Base-by-base conservation (phyloP, 305 asterid species). In the Solanum hybrid region DNA sequence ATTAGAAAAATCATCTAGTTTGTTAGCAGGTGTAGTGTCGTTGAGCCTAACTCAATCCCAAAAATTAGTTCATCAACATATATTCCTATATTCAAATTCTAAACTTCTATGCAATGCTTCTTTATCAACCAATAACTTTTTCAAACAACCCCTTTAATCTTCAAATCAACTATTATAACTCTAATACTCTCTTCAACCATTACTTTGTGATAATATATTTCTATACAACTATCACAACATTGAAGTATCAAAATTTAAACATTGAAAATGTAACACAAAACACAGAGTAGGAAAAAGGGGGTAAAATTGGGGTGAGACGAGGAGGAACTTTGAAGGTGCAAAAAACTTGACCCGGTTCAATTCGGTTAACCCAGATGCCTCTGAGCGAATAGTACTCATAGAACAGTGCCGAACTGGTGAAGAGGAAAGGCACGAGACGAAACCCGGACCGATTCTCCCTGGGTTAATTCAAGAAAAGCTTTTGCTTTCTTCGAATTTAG, bases 261-360 rank as follows among this genome's bases (percentile, higher is more conserved):
- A 15, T 82, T 45, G 73, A 82, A 15, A 51, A 84, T 51, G 40
- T 13, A 45, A 17, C 71, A 9, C 17, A 26, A 4, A 81, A 81
- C 71, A 24, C 27, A n/a, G 9, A 56, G 10, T 19, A 56, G 69
- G 69, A 19, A 19, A 56, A 56, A 19, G 4, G 69, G 69, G 69
- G 26, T 0, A 56, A 56, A 80, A 78, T 56, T 78, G 64, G 56
- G 7, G 66, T 69, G 92, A 96, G 98, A 78, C 96, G 98, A 78
- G 92, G 90, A 60, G 96, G 98, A 87, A 95, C 98, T 91, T 90
- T 92, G 93, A 95, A 92, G 66, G 96, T 92, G 93, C 94, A 93
- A 36, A 91, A 89, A 90, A 95, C 88, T 69, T 75, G 90, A 72
- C 94, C 96, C n/a, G 93, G 93, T 86, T 89, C 91, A 88, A 92